Evolutionary conservation across 768 basidiomycete genomes (phyloP), one percentile per base, ranked within the genome.

Genomic region (Rhodotorula toruloides): DNA sequence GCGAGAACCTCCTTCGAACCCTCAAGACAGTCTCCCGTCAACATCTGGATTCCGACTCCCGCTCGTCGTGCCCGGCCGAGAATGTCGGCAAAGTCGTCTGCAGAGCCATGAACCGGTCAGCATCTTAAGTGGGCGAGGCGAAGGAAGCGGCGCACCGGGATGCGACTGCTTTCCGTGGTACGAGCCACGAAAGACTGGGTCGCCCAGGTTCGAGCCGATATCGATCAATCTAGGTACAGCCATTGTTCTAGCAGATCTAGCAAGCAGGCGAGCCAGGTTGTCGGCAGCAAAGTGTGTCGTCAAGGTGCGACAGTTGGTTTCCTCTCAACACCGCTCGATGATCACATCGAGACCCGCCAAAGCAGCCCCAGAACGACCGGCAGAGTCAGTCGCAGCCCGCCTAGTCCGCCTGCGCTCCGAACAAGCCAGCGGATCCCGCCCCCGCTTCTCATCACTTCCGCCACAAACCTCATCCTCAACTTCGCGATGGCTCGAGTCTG

Each of bases 11-110:
- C 76, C 62, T 77, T 77, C 14, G 86, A 87, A 72, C 90, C 88
- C 10, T 77, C 74, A 39, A 90, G 77, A 56, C 84, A 86, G 3
- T 85, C 85, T 0, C 89, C 89, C 3, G 89, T 90, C 53, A 91
- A 83, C 73, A 91, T 83, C 81, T 88, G 85, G 27, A 82, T 82
- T 67, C 81, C 81, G 22, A 90, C 84, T 1, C 87, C 87, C 6
- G 85, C 85, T 12, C 76, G 76, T 42, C 77, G 77, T 0, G 86
- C 82, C 59, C 89, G 81, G 25, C 78, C 76, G 17, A 89, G 72
- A 68, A 91, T 79, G 22, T 78, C 78, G 22, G 80, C 78, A 12
- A 90, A 77, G 74, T 91, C 89, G 72, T 88, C 87, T 85, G 74
- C 13, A 25, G 19, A 31, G 16, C 34, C 4, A 1, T 16, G 17